Percentiles rank a stretch among this genome's conserved stretches.
These are phyloP conservation scores for Musa balbisiana DNA, from an alignment of 202 grass and related monocot species.

Conservation along the genomic window DNA sequence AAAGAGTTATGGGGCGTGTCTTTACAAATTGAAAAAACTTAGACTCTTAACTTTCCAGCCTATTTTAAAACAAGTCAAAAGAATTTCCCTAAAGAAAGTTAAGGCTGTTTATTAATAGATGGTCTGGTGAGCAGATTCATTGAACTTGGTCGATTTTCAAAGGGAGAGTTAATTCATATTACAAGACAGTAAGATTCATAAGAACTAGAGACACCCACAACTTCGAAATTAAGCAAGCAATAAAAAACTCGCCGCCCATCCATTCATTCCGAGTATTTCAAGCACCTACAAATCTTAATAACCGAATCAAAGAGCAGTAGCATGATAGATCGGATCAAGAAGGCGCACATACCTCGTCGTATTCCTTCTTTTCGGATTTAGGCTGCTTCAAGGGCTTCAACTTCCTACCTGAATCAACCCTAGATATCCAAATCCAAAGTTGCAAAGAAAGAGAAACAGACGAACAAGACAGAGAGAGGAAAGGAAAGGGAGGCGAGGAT, in stretches of 20 bases:
- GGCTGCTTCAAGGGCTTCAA: conserved; percentile 83
- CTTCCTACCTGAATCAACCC: conserved; percentile 62
- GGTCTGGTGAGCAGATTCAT: too few relatives aligned
- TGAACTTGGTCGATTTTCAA: too few relatives aligned
- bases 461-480: background rate
- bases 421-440: background rate
- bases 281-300: background rate
- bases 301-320: background rate
- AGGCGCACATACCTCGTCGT: conserved; percentile 60
- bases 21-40: too few relatives aligned
- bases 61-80: too few relatives aligned
- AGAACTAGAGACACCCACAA: too few relatives aligned
- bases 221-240: background rate
- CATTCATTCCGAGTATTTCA: background rate
- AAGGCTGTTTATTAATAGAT: too few relatives aligned
- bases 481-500: background rate
- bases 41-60: too few relatives aligned
- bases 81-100: too few relatives aligned
- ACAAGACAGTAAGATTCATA: too few relatives aligned
- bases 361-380: conserved; percentile 79
- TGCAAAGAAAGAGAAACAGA: background rate
- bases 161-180: too few relatives aligned
- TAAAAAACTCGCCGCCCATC: background rate
- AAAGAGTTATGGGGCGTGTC: too few relatives aligned
- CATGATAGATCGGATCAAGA: background rate